These are phyloP conservation scores for Argentina anserina DNA, from an alignment of 306 rosid species.

Conservation along the genomic window DNA sequence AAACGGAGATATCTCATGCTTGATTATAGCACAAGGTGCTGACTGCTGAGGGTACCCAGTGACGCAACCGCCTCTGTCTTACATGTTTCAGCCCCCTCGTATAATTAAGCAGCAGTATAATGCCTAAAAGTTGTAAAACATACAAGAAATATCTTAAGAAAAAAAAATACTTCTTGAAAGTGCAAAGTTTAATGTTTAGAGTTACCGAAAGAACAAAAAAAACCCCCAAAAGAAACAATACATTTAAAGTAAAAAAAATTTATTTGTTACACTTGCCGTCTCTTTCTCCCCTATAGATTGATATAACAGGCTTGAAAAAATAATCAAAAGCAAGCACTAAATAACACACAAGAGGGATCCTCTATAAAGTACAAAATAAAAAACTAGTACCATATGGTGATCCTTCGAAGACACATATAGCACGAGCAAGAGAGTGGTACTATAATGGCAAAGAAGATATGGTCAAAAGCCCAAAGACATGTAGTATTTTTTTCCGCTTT, in stretches of 20 bases:
- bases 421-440: neutral
- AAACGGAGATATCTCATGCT: neutral
- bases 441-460: conserved; percentile 19
- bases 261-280: neutral
- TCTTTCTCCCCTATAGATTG: neutral
- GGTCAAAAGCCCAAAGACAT: conserved; percentile 24
- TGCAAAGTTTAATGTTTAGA: neutral
- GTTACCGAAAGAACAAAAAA: neutral
- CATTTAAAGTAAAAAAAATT: neutral
- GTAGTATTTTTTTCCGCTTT: neutral
- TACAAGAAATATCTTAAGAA: neutral
- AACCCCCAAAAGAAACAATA: neutral
- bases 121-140: neutral
- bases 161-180: neutral
- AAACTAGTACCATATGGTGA: neutral
- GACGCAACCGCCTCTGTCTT: neutral
- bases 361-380: neutral
- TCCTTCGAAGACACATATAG: neutral
- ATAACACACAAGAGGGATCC: neutral
- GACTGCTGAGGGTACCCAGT: neutral
- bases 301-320: too few species aligned
- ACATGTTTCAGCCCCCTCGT: neutral
- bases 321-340: too few species aligned
- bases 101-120: neutral
- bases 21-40: neutral